Evolutionary conservation across 2,329 filamentous ascomycete genomes (phyloP).

Genomic region (Ophiostoma novo-ulmi): DNA sequence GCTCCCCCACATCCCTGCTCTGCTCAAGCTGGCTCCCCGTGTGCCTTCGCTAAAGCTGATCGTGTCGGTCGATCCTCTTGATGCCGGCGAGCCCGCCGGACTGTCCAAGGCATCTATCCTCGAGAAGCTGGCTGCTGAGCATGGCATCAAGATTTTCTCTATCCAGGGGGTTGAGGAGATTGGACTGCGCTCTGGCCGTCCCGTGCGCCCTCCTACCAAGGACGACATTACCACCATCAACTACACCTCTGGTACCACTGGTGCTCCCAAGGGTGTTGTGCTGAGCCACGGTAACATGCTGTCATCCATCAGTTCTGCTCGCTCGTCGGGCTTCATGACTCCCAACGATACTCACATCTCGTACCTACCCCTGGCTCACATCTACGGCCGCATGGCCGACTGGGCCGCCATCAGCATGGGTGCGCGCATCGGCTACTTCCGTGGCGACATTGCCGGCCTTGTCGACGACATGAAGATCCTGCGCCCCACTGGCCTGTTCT

Average conservation of each 20-base stretch:
- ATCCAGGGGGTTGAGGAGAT: conserved; percentile 76
- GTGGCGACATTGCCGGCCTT: conserved; percentile 78
- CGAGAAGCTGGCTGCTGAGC: conserved; percentile 65
- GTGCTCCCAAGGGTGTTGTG: conserved; percentile 75
- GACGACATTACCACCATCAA: conserved; percentile 84
- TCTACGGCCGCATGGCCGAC: conserved; percentile 82
- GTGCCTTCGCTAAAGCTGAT: conserved; percentile 81
- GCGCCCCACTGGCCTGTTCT: conserved; percentile 75
- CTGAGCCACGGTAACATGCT: conserved; percentile 78
- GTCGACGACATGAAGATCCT: conserved; percentile 89
- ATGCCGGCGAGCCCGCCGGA: conserved; percentile 69
- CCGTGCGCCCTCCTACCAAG: conserved; percentile 64
- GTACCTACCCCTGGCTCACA: conserved; percentile 90
- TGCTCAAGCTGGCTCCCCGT: conserved; percentile 73
- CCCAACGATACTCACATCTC: conserved; percentile 65
- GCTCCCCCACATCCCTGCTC: conserved; percentile 71
- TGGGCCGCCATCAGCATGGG: conserved; percentile 68
- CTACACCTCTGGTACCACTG: conserved; percentile 83
- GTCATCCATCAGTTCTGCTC: conserved; percentile 59
- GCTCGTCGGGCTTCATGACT: conserved; percentile 49
- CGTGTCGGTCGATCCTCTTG: conserved; percentile 76
- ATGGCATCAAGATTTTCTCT: conserved; percentile 73
- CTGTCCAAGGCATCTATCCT: conserved; percentile 76
- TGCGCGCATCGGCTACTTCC: conserved; percentile 81
- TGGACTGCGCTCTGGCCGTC: conserved; percentile 63